Base-by-base conservation (phyloP, 352 stramenopile genomes). In the Globisporangium paddicum region DNA sequence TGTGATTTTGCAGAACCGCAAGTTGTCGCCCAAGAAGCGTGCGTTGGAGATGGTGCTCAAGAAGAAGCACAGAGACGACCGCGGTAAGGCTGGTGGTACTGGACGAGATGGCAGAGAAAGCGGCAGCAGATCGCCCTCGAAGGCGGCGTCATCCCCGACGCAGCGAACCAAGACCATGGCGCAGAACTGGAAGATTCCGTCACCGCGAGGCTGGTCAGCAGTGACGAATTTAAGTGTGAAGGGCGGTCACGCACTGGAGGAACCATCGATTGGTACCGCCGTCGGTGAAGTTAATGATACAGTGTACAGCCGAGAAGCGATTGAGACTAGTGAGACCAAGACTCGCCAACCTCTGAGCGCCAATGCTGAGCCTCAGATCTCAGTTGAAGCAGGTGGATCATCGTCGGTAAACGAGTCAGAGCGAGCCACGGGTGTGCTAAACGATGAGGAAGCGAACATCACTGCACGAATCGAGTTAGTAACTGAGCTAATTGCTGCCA, bases 1-100 rank as follows among this genome's bases (percentile, higher is more conserved):
- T 41, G 78, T 89, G 30, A 69, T 87, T 30, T 73, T 83, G 64
- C 76, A 87, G 60, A 87, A 87, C 59, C 74, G 80, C 8, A 84
- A 80, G 58, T 42, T 89, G 18, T 82, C 80, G 9, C 80, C 78
- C 3, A 87, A 84, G 61, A 90, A 90, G 54, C 74, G 74, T 7
- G 75, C 73, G 19, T 68, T 90, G 9, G 78, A 90, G 51, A 74
- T 75, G 34, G 64, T 79, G 10, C 50, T 89, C 30, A 90, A 90
- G 71, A 87, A 82, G 53, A 87, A 86, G 28, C 77, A 79, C 10
- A 74, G 74, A 3, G 76, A 83, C 1, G 63, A 74, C 9, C 68
- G 56, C 5, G 65, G 50, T n/a, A 55, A 46, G 50, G 42, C 32
- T 11, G 14, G 44, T 26, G 18, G 10, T 25, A 18, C 38, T 48